Evolutionary conservation across 2,329 filamentous ascomycete genomes (phyloP), one percentile per base, ranked within the genome.

Genomic region (Ascochyta pisi): DNA sequence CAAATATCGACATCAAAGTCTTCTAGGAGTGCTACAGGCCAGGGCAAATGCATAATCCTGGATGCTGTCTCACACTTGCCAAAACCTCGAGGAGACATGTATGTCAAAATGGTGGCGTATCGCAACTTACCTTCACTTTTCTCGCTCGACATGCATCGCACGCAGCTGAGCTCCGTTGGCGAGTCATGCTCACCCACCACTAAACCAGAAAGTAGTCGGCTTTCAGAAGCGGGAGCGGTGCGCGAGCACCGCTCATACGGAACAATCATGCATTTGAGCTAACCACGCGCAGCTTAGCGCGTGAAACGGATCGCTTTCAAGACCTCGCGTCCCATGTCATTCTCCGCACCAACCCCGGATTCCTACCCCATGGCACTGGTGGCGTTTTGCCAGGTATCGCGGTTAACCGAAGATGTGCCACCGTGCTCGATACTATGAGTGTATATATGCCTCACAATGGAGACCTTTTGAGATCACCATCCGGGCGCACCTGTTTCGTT

Each of bases 101-200:
- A 43, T 16, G n/a, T 29, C 26, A 31, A 23, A 26, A 13, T 16
- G n/a, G 15, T 34, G 26, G 19, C 19, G 2, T 19, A 19, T 19
- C 1, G 19, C 19, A 35, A 44, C 55, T 41, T 46, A 63, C 63
- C 50, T 63, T 64, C n/a, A 64, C 62, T 51, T 66, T 66, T 40
- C 63, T 58, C 22, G 54, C 51, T 13, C 63, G 57, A 52, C 63
- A 66, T 3, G 61, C 62, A 55, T 66, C 63, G 43, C 63, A 66
- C 7, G 63, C 63, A 39, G 60, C 58, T 33, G 62, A 60, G 23
- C 13, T 49, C 19, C 60, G 61, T 26, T 59, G 51, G 5, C 61
- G 63, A 41, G 16, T 50, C 44, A 47, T 43, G 16, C 16, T 51
- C 29, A 45, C 40, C 48, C 58, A 54, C 52, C 41, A 31, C 50